phyloP scores from a whole-genome alignment of 1,284 basidiomycete species.

The Meripilus lineatus region DNA sequence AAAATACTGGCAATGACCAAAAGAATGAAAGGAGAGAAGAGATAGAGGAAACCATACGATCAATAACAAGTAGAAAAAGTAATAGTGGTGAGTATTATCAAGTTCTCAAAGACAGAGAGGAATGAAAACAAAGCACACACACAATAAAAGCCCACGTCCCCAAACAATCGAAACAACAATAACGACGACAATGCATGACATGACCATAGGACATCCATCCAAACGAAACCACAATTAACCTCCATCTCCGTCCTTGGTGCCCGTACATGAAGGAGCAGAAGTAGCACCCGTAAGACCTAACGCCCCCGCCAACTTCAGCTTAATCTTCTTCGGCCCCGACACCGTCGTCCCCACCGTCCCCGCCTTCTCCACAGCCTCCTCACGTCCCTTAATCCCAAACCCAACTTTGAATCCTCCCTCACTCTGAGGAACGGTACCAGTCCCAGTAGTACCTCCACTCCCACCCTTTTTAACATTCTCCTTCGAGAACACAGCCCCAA shows the following conservation, averaged over 20 bases:
- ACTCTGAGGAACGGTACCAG: conserved; percentile 21
- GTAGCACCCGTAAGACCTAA: conserved; percentile 26
- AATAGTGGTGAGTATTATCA: too few relatives aligned
- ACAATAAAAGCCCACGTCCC: too few relatives aligned
- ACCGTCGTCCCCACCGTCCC: conserved; percentile 43
- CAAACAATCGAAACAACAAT: too few relatives aligned
- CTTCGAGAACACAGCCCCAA: conserved; percentile 34
- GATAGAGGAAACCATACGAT: too few relatives aligned
- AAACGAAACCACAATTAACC: too few relatives aligned
- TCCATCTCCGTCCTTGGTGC: conserved; percentile 71
- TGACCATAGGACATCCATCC: too few relatives aligned
- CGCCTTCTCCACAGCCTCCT: conserved; percentile 11
- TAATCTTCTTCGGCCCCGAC: conserved; percentile 76
- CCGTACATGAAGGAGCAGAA: conserved; percentile 51
- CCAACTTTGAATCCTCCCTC: conserved; percentile 13
- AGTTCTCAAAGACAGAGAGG: too few relatives aligned
- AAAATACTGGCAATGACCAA: too few relatives aligned
- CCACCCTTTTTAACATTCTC: conserved; percentile 25
- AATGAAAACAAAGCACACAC: too few relatives aligned
- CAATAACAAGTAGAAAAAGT: too few relatives aligned
- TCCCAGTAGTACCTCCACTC: conserved; percentile 14
- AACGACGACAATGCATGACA: too few relatives aligned
- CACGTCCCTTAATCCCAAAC: conserved; percentile 17
- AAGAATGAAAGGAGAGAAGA: too few relatives aligned
- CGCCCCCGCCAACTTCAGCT: conserved; percentile 53